phyloP scores from a whole-genome alignment of 2,329 filamentous ascomycete species.

The Botryotinia convoluta region DNA sequence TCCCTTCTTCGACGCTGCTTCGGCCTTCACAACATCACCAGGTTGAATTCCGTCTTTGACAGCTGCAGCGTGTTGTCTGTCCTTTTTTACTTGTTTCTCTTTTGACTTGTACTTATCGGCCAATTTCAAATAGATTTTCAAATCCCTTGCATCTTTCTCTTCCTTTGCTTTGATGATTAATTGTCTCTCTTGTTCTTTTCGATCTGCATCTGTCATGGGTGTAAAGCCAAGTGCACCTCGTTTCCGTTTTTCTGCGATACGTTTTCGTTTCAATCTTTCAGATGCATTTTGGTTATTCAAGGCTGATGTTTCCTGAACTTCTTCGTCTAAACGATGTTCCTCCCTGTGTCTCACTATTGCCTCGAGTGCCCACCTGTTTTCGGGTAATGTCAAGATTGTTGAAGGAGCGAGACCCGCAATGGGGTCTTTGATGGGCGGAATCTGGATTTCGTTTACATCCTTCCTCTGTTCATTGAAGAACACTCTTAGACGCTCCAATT shows the following conservation, averaged over 20 bases:
- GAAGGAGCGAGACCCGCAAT: conserved; percentile 7
- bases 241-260: background rate
- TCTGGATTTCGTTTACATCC: background rate
- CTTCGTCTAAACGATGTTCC: background rate
- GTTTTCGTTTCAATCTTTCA: conserved; percentile 7
- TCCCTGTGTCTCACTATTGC: conserved; percentile 2
- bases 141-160: background rate
- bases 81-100: background rate
- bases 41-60: background rate
- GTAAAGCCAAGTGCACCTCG: background rate
- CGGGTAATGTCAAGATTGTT: background rate
- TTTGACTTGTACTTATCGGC: background rate
- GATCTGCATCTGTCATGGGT: background rate
- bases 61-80: background rate
- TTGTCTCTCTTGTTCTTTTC: background rate
- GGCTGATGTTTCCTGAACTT: background rate
- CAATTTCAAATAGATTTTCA: no score
- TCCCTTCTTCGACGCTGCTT: background rate
- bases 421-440: background rate
- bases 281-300: background rate
- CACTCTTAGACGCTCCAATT: conserved; percentile 1
- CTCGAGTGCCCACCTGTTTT: conserved; percentile 2
- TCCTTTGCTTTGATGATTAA: background rate
- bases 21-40: background rate
- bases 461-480: background rate